Evolutionary conservation across 257 asterid species (phyloP), one percentile per base, ranked within the genome.

Genomic region (Forsythia viridissima): DNA sequence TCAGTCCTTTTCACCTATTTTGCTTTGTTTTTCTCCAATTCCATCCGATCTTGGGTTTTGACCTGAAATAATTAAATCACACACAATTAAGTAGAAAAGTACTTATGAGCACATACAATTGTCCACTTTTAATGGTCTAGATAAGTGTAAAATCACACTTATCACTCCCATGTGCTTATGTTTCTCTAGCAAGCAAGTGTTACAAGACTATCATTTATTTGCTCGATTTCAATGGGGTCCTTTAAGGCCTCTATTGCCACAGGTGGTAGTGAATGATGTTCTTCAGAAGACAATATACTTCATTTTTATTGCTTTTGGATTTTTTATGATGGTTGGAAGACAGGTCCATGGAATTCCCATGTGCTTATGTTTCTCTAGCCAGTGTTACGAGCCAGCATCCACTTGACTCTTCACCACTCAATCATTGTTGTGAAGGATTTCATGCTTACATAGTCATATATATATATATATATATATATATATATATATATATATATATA

Each of bases 311-410:
- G 80, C 15, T 5, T 72, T 24, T 4, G 5, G 72, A 36, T 51
- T 40, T 34, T 55, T n/a, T 30, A 30, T 30, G 36, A 11, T 37
- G 68, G 36, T 78, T 30, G 46, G 36, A 70, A 70, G 80, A 76
- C 75, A 77, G 77, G 74, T 73, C 78, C 80, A 74, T 78, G 71
- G 70, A 61, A 78, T 69, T 51, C 43, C 16, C 73, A 73, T 73
- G 83, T 69, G 70, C 41, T 70, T 43, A 36, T 57, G 77, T 71
- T 57, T 75, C 74, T 65, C 7, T 46, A 46, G 55, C 0, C 16
- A 20, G 36, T 11, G 36, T 11, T 13, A 21, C 6, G 12, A 11
- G 15, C 81, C 43, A 57, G 34, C 5, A 77, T 52, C 71, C 9
- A 24, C 59, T 55, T 18, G 39, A 38, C 72, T 13, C 70, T 34